A percentile compares a stretch with the other conserved stretches of the same genome.
These are phyloP conservation scores for Teunomyces gatunensis DNA, from an alignment of 805 yeast genomes.

Conservation along the genomic window DNA sequence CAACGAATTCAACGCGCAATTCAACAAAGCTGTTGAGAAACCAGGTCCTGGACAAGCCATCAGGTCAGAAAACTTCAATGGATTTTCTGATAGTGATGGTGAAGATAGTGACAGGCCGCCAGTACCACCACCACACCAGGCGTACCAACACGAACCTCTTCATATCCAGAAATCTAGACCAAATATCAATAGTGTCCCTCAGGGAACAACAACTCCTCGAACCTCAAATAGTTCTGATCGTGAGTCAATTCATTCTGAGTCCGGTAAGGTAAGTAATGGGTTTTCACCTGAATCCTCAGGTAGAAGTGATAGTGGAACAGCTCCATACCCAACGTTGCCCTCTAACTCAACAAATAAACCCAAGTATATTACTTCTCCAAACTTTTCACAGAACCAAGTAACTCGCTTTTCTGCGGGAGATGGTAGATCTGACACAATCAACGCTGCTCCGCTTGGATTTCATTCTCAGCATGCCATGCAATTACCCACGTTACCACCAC, in stretches of 20 bases:
- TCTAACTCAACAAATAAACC: constrained; percentile 20
- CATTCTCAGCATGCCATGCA: constrained; percentile 3
- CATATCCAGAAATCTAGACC: constrained; percentile 1
- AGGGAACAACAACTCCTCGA: constrained; percentile 17
- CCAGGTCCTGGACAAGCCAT: constrained; percentile 1
- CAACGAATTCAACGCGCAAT: constrained; percentile 40
- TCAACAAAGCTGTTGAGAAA: constrained; percentile 23
- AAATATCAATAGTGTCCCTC: constrained; percentile 14
- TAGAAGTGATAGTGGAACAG: background rate
- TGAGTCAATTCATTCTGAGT: constrained; percentile 25
- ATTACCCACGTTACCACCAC: constrained; percentile 9
- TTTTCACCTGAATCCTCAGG: constrained; percentile 12
- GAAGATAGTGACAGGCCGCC: constrained; percentile 19
- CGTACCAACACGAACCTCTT: background rate
- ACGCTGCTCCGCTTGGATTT: background rate
- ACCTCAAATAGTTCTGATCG: constrained; percentile 10
- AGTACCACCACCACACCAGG: constrained; percentile 17
- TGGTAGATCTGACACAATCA: background rate
- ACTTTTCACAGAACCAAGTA: constrained; percentile 25
- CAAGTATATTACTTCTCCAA: constrained; percentile 32
- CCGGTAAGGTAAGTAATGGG: constrained; percentile 21
- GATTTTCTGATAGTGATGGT: constrained; percentile 15
- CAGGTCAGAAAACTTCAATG: constrained; percentile 7
- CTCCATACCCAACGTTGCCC: constrained; percentile 11
- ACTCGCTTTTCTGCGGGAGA: constrained; percentile 8